These are phyloP conservation scores for Eutrema salsugineum DNA, from an alignment of 441 rosid species.

Conservation along the genomic window DNA sequence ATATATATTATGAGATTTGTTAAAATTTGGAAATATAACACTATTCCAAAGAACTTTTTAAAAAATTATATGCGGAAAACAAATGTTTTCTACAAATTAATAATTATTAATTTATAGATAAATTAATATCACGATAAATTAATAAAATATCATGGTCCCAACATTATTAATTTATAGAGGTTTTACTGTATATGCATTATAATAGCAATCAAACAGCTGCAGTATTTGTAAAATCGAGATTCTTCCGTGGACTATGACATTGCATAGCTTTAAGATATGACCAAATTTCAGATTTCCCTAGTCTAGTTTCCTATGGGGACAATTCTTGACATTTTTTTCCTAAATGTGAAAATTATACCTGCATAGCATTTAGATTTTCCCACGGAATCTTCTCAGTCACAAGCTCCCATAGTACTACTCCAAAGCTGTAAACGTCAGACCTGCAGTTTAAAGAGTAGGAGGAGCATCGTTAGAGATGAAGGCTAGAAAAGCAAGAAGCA, in stretches of 20 bases:
- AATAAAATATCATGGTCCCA: too few species aligned
- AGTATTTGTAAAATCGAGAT: not conserved
- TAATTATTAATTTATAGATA: too few species aligned
- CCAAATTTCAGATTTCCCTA: not conserved
- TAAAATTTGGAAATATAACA: too few species aligned
- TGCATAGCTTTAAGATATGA: not conserved
- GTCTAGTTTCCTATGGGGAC: not conserved
- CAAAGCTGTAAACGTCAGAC: slow-evolving; percentile 92
- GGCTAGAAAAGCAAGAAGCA: not conserved
- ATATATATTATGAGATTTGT: too few species aligned
- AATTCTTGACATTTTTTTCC: not conserved
- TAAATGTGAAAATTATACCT: slow-evolving; percentile 46
- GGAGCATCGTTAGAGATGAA: not conserved
- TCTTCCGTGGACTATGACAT: not conserved
- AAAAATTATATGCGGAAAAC: too few species aligned
- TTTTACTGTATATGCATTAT: not conserved
- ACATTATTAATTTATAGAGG: too few species aligned
- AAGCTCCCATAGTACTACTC: slow-evolving; percentile 93
- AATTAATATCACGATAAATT: too few species aligned
- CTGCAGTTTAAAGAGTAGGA: slow-evolving; percentile 33
- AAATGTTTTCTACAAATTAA: too few species aligned
- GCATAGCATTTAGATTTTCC: slow-evolving; percentile 95
- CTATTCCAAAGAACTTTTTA: too few species aligned
- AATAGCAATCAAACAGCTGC: not conserved
- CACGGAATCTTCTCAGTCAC: slow-evolving; percentile 95